Conservation (phyloP, 129 eudicot species). For the Heracleum sosnowskyi region DNA sequence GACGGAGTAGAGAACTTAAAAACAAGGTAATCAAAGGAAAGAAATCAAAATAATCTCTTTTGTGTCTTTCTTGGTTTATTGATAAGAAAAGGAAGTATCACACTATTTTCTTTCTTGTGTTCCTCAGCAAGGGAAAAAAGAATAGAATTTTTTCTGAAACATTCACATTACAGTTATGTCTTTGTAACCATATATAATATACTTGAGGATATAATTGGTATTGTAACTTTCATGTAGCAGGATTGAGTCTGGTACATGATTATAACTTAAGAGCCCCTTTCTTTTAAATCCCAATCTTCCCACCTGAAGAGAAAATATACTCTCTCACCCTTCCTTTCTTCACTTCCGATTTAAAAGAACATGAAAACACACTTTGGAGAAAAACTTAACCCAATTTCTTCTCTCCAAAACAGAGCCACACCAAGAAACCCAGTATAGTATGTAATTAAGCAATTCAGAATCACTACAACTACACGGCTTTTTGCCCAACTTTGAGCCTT, state of each 20-base stretch:
- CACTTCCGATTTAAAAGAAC: neutral
- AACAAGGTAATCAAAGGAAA: neutral
- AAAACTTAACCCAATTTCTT: neutral
- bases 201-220: neutral
- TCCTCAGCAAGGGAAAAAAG: neutral
- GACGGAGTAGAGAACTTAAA: slow-evolving; percentile 7
- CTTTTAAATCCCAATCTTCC: neutral
- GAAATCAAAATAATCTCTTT: neutral
- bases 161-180: neutral
- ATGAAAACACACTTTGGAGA: neutral
- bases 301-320: neutral
- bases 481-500: neutral
- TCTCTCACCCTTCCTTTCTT: neutral
- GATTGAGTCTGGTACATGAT: neutral
- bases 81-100: neutral
- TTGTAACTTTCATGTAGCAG: neutral
- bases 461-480: neutral
- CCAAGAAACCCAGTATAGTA: neutral
- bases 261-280: neutral
- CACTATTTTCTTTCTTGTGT: neutral
- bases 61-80: neutral
- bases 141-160: neutral
- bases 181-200: neutral
- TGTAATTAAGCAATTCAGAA: neutral
- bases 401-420: neutral